Conservation (phyloP, 2,329 filamentous ascomycete genomes). For the Catunica adiposa region DNA sequence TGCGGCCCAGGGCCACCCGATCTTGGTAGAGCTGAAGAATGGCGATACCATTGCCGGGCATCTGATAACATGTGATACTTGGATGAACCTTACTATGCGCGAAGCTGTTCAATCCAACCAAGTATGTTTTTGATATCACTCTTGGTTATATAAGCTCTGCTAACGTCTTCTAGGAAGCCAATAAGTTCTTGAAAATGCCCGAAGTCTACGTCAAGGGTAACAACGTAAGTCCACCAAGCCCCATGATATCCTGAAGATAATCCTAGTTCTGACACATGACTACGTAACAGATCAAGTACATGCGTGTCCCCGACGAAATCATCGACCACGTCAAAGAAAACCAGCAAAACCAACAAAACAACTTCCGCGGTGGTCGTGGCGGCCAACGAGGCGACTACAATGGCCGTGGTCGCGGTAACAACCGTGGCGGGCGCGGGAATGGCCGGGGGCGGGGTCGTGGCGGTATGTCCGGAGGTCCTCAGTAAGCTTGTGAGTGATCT, state of each 20-base stretch:
- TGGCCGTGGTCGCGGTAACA: slow-evolving; percentile 38
- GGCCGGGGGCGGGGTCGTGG: slow-evolving; percentile 24
- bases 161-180: slow-evolving; percentile 52
- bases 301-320: slow-evolving; percentile 90
- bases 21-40: slow-evolving; percentile 94
- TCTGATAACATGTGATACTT: slow-evolving; percentile 91
- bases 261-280: not conserved
- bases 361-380: slow-evolving; percentile 49
- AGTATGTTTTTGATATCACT: slow-evolving; percentile 26
- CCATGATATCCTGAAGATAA: not conserved
- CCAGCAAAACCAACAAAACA: slow-evolving; percentile 52
- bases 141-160: slow-evolving; percentile 1
- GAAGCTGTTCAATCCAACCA: slow-evolving; percentile 94
- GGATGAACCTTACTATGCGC: slow-evolving; percentile 97
- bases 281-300: slow-evolving; percentile 76
- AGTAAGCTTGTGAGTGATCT: not conserved
- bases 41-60: slow-evolving; percentile 96
- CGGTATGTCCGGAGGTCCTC: not conserved
- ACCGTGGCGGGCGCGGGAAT: slow-evolving; percentile 33
- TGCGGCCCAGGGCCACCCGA: slow-evolving; percentile 91
- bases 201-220: slow-evolving; percentile 96
- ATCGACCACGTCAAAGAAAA: slow-evolving; percentile 88
- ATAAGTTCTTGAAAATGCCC: slow-evolving; percentile 79
- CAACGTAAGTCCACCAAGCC: slow-evolving; percentile 50
- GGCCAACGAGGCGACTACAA: slow-evolving; percentile 40